Evolutionary conservation across 306 rosid species (phyloP), one percentile per base, ranked within the genome.

Genomic region (Acacia crassicarpa): DNA sequence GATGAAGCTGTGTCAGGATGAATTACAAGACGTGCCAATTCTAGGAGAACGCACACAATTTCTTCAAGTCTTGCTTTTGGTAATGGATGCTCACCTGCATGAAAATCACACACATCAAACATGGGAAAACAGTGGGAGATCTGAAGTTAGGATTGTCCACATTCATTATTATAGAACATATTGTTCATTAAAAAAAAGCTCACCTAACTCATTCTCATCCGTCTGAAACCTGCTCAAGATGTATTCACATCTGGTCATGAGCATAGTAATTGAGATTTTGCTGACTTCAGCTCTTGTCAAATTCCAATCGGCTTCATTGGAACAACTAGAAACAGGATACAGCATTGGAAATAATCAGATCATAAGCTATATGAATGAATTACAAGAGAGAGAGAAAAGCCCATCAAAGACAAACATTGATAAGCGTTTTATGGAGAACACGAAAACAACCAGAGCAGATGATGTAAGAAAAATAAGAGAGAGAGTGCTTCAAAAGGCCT

Each of bases 21-120:
- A 83, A 93, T 83, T 77, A 83, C 80, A 79, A 93, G 91, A 51
- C 43, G 74, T 48, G 88, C 94, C 81, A 95, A 85, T 88, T 93
- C 97, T 84, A 88, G 90, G 67, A 95, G 97, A 84, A 91, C 90
- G 80, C 80, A 90, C 38, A 83, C 75, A 53, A 92, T 87, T 90
- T 95, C 99, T 73, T 92, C 96, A 9, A 92, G 92, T 87, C 99
- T 92, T 62, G 92, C 97, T 72, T 90, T 82, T 9, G 98, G 99
- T 76, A 95, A 72, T 54, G 97, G 90, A 69, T 85, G 85, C 46
- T 90, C 94, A 74, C 97, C 99, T 95, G 85, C 85, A 80, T 67
- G 73, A 70, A 81, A 81, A 81, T 35, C 46, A 73, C 68, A 73
- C 68, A 78, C 59, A 51, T 76, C 56, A 81, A 77, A 67, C 30